Percentiles rank a stretch among this genome's conserved stretches.
Conservation (phyloP, 768 basidiomycete genomes). For the Lyophyllum decastes region DNA sequence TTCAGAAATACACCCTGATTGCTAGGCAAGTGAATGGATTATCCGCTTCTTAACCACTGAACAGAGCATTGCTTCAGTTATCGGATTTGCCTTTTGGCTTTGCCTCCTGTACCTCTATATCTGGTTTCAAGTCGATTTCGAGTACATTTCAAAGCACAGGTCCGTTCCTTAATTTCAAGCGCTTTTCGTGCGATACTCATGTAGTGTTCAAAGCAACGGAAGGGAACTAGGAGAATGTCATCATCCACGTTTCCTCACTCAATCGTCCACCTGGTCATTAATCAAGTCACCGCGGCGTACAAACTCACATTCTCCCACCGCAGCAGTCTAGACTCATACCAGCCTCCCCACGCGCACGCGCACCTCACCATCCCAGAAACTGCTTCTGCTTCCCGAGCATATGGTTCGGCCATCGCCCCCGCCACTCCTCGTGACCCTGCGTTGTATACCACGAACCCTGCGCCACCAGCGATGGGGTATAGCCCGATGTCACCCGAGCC, state of each 20-base stretch:
- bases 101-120: neutral
- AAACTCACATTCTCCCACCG: neutral
- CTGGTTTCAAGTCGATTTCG: neutral
- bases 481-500: constrained; percentile 3
- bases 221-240: neutral
- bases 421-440: constrained; percentile 4
- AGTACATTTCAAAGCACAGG: too few relatives aligned
- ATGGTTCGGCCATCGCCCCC: constrained; percentile 1
- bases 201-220: neutral
- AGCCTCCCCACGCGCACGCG: neutral
- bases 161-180: neutral
- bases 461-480: constrained; percentile 11
- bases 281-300: neutral
- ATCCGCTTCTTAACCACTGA: neutral
- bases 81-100: neutral
- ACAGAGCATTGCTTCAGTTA: neutral
- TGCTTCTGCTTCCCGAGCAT: constrained; percentile 1
- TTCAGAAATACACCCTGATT: neutral
- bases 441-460: neutral
- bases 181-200: neutral
- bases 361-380: neutral
- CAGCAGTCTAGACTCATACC: neutral
- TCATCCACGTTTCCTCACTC: neutral
- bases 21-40: neutral
- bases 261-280: neutral